Conservation (phyloP, 2,329 filamentous ascomycete species). For the Cyphellophora europaea region DNA sequence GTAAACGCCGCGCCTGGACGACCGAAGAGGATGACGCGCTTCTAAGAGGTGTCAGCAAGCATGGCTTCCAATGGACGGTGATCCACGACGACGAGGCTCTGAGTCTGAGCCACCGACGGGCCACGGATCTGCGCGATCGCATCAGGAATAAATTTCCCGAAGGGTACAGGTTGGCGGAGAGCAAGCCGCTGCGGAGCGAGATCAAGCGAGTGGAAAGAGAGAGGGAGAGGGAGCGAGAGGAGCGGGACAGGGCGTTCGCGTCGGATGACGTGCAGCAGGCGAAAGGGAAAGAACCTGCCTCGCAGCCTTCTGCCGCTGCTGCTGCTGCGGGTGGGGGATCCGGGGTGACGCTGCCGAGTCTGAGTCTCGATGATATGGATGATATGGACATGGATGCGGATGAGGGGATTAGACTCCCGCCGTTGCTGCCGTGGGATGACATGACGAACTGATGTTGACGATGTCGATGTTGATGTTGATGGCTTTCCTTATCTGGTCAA, state of each 20-base stretch:
- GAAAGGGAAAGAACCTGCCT: too few relatives aligned
- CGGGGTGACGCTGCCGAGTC: conserved; percentile 16
- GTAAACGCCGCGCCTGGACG: conserved; percentile 47
- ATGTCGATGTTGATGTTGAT: too few relatives aligned
- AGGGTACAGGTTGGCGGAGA: conserved; percentile 42
- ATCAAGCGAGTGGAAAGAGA: conserved; percentile 15
- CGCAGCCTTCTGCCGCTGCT: too few relatives aligned
- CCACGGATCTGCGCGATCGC: conserved; percentile 53
- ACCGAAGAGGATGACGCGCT: conserved; percentile 49
- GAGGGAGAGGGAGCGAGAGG: conserved; percentile 2
- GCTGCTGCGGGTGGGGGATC: too few relatives aligned
- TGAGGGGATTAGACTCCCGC: too few relatives aligned
- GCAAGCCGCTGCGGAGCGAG: conserved; percentile 18
- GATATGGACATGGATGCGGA: conserved; percentile 17
- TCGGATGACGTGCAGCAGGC: conserved; percentile 7
- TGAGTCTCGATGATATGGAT: conserved; percentile 15
- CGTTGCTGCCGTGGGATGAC: conserved; percentile 17
- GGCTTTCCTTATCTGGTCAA: too few relatives aligned
- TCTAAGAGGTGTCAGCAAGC: conserved; percentile 47
- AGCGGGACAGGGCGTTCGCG: conserved; percentile 5
- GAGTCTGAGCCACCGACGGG: conserved; percentile 40
- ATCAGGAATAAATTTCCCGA: conserved; percentile 52
- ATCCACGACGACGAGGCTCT: conserved; percentile 48
- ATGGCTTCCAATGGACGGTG: conserved; percentile 51
- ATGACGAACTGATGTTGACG: too few relatives aligned